Evolutionary conservation across 768 basidiomycete species (phyloP), one percentile per base, ranked within the genome.

Genomic region (Aureoboletus auriporus): DNA sequence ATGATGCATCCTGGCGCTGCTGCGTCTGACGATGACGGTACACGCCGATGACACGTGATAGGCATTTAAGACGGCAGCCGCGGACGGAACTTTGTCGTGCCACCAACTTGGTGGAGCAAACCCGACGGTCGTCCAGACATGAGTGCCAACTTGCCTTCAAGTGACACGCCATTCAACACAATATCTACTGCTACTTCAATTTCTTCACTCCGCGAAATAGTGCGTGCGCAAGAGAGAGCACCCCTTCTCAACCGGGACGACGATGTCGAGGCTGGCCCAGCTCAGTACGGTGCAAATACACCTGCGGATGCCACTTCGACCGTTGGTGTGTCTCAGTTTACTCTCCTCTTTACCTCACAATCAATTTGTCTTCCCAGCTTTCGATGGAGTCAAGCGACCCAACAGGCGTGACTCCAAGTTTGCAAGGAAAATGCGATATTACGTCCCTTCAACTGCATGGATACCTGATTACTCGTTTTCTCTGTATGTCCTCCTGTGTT

Each of bases 361-460:
- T 41, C 12, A 20, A 52, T 13, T 5, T 12, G 8, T 30, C 20
- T 38, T 14, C 16, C 6, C 17, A 53, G 56, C 41, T 2, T 39
- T 55, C 26, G 49, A 61, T 11, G 53, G 55, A 1, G 41, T 17
- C 17, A 59, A 58, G 40, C 51, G 55, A 33, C 42, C 46, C 6
- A 54, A 46, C 10, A 59, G 56, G 16, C 51, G 56, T 20, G 49
- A 61, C 50, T 60, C 62, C 45, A 67, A 57, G 46, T 68, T 76
- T 53, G 70, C 66, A 34, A 82, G 79, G 53, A 72, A 75, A 58
- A 61, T 84, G 29, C 76, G 75, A 56, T 92, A 92, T 61, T 92
- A 92, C 52, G 73, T 92, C 45, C 89, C 89, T 3, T 85, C 84
- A 1, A 76, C 76, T 9, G 72, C 77, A 28, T 93, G 89, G 89